Evolutionary conservation across 345 rosid genomes (phyloP).

Genomic region (Streptanthus diversifolius): DNA sequence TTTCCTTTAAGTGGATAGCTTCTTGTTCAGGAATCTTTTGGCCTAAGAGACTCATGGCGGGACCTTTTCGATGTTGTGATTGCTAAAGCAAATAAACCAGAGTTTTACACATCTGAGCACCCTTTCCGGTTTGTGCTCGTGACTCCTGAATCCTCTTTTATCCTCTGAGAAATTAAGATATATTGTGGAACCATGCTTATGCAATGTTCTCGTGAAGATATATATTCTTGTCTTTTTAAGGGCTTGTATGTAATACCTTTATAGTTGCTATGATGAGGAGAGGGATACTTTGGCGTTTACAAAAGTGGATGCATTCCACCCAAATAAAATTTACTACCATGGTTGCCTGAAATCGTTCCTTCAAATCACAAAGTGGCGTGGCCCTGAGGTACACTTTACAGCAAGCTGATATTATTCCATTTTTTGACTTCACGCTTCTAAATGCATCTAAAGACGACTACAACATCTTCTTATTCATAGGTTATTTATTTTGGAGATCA

Average conservation of each 20-base stretch:
- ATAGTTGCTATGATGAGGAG: slow-evolving; percentile 82
- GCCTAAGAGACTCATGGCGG: slow-evolving; percentile 69
- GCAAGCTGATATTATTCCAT: neutral
- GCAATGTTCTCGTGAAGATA: neutral
- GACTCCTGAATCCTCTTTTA: neutral
- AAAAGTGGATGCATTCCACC: slow-evolving; percentile 78
- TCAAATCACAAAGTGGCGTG: slow-evolving; percentile 91
- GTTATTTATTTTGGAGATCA: slow-evolving; percentile 99
- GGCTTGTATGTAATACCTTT: neutral
- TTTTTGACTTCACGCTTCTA: neutral
- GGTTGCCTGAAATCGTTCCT: slow-evolving; percentile 89
- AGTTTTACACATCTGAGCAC: slow-evolving; percentile 85
- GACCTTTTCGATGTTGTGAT: slow-evolving; percentile 95
- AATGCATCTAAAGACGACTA: neutral
- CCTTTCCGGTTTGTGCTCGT: slow-evolving; percentile 72
- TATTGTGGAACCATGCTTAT: neutral
- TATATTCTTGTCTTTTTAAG: neutral
- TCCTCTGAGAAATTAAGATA: neutral
- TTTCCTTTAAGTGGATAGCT: slow-evolving; percentile 9
- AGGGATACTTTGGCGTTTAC: slow-evolving; percentile 82
- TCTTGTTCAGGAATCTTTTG: slow-evolving; percentile 59
- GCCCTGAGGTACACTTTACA: slow-evolving; percentile 72
- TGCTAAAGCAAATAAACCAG: slow-evolving; percentile 95
- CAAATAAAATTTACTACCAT: slow-evolving; percentile 76
- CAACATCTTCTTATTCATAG: slow-evolving; percentile 32